Conservation (phyloP, 2,329 filamentous ascomycete genomes). For the Diplodia intermedia region DNA sequence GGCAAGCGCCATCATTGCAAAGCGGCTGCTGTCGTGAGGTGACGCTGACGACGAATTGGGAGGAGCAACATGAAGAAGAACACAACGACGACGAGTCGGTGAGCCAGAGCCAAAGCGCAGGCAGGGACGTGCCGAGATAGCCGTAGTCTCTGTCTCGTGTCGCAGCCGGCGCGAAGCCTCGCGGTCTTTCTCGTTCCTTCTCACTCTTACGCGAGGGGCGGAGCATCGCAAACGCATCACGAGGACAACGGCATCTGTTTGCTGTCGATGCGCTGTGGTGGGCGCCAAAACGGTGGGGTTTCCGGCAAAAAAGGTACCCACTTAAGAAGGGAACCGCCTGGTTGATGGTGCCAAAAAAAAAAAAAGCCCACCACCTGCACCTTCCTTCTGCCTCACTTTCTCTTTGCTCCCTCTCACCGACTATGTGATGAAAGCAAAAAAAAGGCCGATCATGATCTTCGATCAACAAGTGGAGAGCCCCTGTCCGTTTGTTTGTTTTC, state of each 20-base stretch:
- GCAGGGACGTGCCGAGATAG: background rate
- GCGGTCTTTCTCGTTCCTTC: background rate
- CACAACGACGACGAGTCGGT: background rate
- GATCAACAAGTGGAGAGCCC: background rate
- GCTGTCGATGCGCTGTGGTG: background rate
- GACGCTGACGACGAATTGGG: background rate
- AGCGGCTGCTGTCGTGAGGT: background rate
- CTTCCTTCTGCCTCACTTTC: background rate
- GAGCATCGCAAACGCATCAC: background rate
- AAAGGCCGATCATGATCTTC: slow-evolving; percentile 14
- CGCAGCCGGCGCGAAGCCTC: background rate
- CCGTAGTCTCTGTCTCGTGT: no score
- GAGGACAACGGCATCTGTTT: background rate
- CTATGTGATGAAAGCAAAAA: slow-evolving; percentile 23
- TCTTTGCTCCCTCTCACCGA: slow-evolving; percentile 5
- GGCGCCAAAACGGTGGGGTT: slow-evolving; percentile 1
- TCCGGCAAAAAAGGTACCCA: background rate
- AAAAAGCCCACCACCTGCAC: background rate
- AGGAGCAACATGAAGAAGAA: background rate
- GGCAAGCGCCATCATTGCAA: background rate
- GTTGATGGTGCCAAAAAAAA: slow-evolving; percentile 1
- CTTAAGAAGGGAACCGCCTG: background rate
- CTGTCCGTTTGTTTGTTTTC: background rate
- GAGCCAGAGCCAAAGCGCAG: background rate
- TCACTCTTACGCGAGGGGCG: background rate